A percentile compares a stretch with the other conserved stretches of the same genome.
Evolutionary conservation across 106 monocot genomes (phyloP).

Genomic region (Allium sativum): DNA sequence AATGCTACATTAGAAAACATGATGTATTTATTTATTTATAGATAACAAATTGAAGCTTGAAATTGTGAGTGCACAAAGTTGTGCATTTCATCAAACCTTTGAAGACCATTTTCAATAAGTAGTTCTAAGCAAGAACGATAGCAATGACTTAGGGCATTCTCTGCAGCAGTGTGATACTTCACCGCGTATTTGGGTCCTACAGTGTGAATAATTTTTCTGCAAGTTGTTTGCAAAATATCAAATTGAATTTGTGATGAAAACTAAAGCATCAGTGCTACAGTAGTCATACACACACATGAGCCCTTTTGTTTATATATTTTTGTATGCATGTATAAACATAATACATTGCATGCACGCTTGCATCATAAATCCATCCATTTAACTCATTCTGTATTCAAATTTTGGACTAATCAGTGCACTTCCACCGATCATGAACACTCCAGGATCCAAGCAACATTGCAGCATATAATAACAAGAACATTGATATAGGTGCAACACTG

Average conservation of each 20-base stretch:
- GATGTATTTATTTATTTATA: too few species aligned
- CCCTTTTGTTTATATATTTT: too few species aligned
- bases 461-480: neutral
- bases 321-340: too few species aligned
- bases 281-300: too few species aligned
- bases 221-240: conserved; percentile 4
- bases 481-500: neutral
- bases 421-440: too few species aligned
- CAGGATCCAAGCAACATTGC: too few species aligned
- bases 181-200: conserved; percentile 99
- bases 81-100: conserved; percentile 41
- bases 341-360: too few species aligned
- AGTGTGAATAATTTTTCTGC: conserved; percentile 90
- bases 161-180: conserved; percentile 99
- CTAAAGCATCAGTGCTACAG: neutral
- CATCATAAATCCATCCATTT: too few species aligned
- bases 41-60: too few species aligned
- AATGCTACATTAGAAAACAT: conserved; percentile 44
- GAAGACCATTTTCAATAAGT: conserved; percentile 89
- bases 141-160: conserved; percentile 96
- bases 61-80: neutral
- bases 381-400: too few species aligned
- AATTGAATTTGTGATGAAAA: neutral
- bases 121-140: conserved; percentile 94
- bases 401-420: too few species aligned